Conservation (phyloP, 75 land plant genomes). For the Pinus taeda region DNA sequence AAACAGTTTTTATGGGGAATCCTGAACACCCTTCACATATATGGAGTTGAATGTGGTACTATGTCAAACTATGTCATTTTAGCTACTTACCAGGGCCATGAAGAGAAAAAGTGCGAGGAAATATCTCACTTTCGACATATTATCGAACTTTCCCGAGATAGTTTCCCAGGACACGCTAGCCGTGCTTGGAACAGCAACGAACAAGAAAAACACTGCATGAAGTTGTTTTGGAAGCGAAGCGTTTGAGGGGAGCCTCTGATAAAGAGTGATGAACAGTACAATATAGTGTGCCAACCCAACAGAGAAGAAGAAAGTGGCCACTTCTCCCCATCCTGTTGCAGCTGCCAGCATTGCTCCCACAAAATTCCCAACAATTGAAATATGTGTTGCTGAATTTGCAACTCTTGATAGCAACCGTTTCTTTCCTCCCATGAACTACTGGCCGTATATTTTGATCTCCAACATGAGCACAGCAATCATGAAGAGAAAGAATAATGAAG, state of each 20-base stretch:
- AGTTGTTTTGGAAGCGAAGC: constrained; percentile 42
- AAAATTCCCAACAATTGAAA: constrained; percentile 43
- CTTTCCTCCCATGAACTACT: constrained; percentile 49
- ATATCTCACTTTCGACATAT: constrained; percentile 22
- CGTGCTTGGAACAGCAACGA: constrained; percentile 43
- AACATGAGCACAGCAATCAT: constrained; percentile 23
- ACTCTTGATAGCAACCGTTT: constrained; percentile 24
- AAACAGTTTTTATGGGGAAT: no score
- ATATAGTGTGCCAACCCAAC: constrained; percentile 48
- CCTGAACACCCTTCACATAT: no score
- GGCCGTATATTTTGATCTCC: constrained; percentile 52
- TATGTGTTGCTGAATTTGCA: constrained; percentile 44
- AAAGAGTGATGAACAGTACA: constrained; percentile 53
- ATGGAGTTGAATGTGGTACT: no score
- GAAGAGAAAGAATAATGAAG: constrained; percentile 13
- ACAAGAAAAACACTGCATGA: constrained; percentile 45
- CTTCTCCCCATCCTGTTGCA: constrained; percentile 34
- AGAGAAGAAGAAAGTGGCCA: constrained; percentile 41
- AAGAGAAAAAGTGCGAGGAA: constrained; percentile 43
- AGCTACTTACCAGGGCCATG: constrained; percentile 25
- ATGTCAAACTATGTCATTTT: no score
- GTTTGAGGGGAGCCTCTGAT: no score
- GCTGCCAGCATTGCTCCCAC: constrained; percentile 39
- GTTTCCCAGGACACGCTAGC: constrained; percentile 43
- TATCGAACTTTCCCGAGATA: constrained; percentile 35